phyloP scores from a whole-genome alignment of 805 yeast species.

The Wickerhamomyces bovis region DNA sequence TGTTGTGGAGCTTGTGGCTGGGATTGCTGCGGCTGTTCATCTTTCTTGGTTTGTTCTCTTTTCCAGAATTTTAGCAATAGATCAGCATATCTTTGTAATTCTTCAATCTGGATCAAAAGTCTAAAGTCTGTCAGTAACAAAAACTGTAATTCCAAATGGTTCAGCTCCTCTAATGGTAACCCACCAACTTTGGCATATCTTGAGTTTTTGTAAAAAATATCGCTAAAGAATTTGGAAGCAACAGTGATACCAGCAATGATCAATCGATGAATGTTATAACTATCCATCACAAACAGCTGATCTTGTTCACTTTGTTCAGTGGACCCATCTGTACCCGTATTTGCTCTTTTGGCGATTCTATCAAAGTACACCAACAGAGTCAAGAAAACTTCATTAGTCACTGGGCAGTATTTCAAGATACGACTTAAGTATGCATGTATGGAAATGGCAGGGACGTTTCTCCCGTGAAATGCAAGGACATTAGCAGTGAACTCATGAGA shows the following conservation, averaged over 20 bases:
- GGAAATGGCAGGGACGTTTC: conserved; percentile 93
- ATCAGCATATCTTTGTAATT: conserved; percentile 86
- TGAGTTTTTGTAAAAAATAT: conserved; percentile 88
- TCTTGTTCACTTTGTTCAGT: conserved; percentile 14
- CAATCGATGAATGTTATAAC: conserved; percentile 89
- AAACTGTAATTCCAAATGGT: conserved; percentile 88
- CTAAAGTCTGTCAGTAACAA: conserved; percentile 78
- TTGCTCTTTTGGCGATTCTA: conserved; percentile 81
- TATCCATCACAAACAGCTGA: conserved; percentile 89
- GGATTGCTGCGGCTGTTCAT: neutral
- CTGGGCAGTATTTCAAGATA: conserved; percentile 94
- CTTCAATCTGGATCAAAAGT: conserved; percentile 83
- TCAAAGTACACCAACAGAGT: conserved; percentile 91
- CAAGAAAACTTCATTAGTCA: conserved; percentile 93
- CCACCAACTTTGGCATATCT: conserved; percentile 97
- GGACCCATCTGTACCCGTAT: conserved; percentile 31
- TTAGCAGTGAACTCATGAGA: conserved; percentile 51
- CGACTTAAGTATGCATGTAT: conserved; percentile 85
- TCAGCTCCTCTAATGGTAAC: conserved; percentile 85
- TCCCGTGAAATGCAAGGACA: conserved; percentile 89
- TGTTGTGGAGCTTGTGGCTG: neutral
- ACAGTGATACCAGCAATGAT: conserved; percentile 95
- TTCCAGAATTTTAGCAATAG: conserved; percentile 79
- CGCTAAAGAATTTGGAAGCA: conserved; percentile 90
- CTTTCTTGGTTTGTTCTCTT: conserved; percentile 37